A percentile compares a stretch with the other conserved stretches of the same genome.
Conservation (phyloP, 306 rosid genomes). For the Vigna mungo region DNA sequence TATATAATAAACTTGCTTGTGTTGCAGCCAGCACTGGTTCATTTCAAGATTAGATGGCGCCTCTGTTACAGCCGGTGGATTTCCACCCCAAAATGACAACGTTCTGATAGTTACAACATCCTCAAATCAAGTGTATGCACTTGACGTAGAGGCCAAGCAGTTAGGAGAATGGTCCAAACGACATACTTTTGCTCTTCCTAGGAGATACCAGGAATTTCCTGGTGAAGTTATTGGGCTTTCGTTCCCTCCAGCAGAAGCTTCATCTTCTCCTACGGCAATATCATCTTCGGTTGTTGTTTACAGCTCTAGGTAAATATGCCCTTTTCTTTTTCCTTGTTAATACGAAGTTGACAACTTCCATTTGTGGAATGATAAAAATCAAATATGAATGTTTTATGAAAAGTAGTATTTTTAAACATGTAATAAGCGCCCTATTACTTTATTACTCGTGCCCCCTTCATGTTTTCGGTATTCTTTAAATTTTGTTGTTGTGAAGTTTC, state of each 20-base stretch:
- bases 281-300: conserved; percentile 81
- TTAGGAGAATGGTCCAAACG: conserved; percentile 91
- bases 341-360: neutral
- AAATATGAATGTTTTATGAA: neutral
- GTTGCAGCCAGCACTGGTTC: conserved; percentile 94
- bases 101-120: conserved; percentile 86
- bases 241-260: conserved; percentile 72
- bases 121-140: conserved; percentile 88
- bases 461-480: neutral
- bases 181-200: conserved; percentile 74
- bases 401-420: neutral
- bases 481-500: neutral
- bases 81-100: conserved; percentile 76
- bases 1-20: conserved; percentile 6
- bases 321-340: neutral
- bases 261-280: conserved; percentile 68
- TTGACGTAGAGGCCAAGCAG: conserved; percentile 86
- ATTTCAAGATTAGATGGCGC: conserved; percentile 92
- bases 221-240: conserved; percentile 98
- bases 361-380: conserved; percentile 2
- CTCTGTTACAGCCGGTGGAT: conserved; percentile 92
- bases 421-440: neutral
- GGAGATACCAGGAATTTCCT: conserved; percentile 90
- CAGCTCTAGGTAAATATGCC: conserved; percentile 80
- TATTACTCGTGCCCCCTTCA: neutral